A percentile compares a stretch with the other conserved stretches of the same genome.
phyloP scores from a whole-genome alignment of 257 asterid genomes.

The Nicotiana undulata region DNA sequence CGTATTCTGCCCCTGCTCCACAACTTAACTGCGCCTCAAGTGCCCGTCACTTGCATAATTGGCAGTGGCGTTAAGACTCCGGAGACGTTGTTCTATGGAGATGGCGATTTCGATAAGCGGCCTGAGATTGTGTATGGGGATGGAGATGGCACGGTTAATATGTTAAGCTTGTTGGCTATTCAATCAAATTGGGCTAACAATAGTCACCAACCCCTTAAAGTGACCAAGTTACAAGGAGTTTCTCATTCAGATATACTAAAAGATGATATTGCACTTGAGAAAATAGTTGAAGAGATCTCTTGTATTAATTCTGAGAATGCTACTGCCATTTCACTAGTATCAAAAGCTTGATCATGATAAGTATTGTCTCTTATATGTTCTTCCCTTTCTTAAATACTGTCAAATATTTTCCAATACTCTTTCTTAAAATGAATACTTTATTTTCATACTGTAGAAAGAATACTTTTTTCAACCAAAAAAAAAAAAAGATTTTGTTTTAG shows the following conservation, averaged over 20 bases:
- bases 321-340: constrained; percentile 12
- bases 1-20: constrained; percentile 56
- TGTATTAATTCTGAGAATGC: constrained; percentile 32
- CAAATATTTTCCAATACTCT: too few relatives aligned
- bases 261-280: constrained; percentile 37
- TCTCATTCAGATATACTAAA: constrained; percentile 47
- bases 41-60: constrained; percentile 53
- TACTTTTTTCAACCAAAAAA: too few relatives aligned
- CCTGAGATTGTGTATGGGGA: constrained; percentile 67
- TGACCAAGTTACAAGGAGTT: constrained; percentile 49
- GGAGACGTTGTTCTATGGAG: constrained; percentile 47
- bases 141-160: constrained; percentile 87
- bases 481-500: too few relatives aligned
- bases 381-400: too few relatives aligned
- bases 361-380: too few relatives aligned
- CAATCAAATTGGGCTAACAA: constrained; percentile 35
- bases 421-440: too few relatives aligned
- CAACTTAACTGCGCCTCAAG: constrained; percentile 21
- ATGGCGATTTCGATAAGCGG: constrained; percentile 42
- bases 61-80: constrained; percentile 60
- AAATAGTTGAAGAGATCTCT: constrained; percentile 34
- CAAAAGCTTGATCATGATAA: not conserved
- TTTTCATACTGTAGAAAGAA: too few relatives aligned
- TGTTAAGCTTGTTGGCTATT: constrained; percentile 59
- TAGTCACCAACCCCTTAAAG: constrained; percentile 32